A percentile compares a stretch with the other conserved stretches of the same genome.
Conservation (phyloP, 2,329 filamentous ascomycete genomes). For the Sporothrix brasiliensis region DNA sequence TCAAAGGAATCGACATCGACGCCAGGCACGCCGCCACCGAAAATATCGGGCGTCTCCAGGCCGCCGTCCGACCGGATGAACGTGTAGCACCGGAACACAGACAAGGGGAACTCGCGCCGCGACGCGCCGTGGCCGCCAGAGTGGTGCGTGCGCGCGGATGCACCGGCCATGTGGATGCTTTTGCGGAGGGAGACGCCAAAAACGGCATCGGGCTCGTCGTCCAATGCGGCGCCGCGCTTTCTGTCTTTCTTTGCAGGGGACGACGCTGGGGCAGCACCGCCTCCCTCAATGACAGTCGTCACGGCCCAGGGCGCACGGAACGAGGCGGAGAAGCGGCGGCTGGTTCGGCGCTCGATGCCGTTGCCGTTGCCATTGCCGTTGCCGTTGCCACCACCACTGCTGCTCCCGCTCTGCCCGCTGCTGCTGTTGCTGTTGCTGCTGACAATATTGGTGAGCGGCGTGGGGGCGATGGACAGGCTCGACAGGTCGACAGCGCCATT, state of each 20-base stretch:
- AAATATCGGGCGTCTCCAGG: conserved; percentile 45
- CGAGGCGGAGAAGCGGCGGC: conserved; percentile 41
- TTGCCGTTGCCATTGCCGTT: too few relatives aligned
- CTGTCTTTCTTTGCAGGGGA: conserved; percentile 18
- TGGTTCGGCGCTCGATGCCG: conserved; percentile 12
- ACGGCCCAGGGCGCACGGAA: conserved; percentile 40
- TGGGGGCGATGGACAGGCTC: conserved; percentile 23
- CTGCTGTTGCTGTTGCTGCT: conserved; percentile 16
- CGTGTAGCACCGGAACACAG: conserved; percentile 47
- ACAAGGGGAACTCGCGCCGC: conserved; percentile 48
- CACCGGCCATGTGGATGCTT: conserved; percentile 47
- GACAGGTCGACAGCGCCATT: background rate
- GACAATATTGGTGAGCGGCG: conserved; percentile 17
- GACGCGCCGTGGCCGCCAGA: conserved; percentile 42
- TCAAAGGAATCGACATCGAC: conserved; percentile 40
- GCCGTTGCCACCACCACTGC: background rate
- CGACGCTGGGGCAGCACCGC: background rate
- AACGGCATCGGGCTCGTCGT: conserved; percentile 40
- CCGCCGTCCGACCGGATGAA: conserved; percentile 45
- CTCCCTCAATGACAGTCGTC: conserved; percentile 38
- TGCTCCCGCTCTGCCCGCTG: background rate
- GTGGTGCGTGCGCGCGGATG: conserved; percentile 47
- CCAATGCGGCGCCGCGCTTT: background rate
- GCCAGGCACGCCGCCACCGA: conserved; percentile 43
- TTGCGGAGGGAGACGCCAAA: conserved; percentile 48